A percentile compares a stretch with the other conserved stretches of the same genome.
Evolutionary conservation across 2,329 filamentous ascomycete genomes (phyloP).

Genomic region (Penicillium nordicum): DNA sequence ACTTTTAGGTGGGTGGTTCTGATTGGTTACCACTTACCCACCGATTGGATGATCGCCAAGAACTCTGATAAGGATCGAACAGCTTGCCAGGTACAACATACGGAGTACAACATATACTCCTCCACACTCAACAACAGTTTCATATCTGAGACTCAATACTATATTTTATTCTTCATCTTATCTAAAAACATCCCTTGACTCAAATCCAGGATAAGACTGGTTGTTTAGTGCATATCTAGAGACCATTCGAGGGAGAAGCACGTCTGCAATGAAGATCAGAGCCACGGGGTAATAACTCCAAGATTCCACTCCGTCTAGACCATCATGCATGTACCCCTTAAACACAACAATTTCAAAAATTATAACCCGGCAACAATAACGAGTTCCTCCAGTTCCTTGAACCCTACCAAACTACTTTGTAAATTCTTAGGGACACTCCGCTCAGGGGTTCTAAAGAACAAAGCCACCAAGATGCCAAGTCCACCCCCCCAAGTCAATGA

Average conservation of each 20-base stretch:
- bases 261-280: slow-evolving; percentile 7
- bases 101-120: neutral
- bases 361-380: neutral
- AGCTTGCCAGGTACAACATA: neutral
- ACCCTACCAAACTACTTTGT: neutral
- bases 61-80: neutral
- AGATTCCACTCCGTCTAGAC: neutral
- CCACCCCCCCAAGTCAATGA: neutral
- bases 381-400: neutral
- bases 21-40: neutral
- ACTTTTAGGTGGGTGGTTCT: neutral
- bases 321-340: slow-evolving; percentile 1
- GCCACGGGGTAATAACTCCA: neutral
- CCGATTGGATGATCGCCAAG: neutral
- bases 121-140: neutral
- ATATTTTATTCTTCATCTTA: neutral
- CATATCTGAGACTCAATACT: neutral
- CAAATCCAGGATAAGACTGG: neutral
- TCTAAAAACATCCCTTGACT: neutral
- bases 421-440: neutral
- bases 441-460: neutral
- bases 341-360: neutral
- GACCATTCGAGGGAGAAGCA: neutral
- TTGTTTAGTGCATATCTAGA: neutral
- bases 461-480: neutral